Evolutionary conservation across 2,329 filamentous ascomycete genomes (phyloP).

Genomic region (Pyrenophora seminiperda): DNA sequence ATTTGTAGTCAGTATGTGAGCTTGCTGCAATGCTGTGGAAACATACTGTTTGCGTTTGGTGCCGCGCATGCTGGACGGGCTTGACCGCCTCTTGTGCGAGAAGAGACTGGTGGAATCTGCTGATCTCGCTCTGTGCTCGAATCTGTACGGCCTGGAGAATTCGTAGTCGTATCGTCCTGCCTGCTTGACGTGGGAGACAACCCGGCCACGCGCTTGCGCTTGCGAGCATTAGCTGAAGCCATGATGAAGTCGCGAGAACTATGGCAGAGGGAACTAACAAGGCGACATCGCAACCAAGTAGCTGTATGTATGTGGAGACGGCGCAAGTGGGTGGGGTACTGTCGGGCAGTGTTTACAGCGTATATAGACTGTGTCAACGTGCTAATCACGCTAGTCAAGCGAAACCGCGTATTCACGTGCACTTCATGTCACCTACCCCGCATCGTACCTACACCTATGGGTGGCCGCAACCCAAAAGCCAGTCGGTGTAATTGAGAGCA

Average conservation of each 20-base stretch:
- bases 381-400: constrained; percentile 1
- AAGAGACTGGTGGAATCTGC: constrained; percentile 1
- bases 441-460: neutral
- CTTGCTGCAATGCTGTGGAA: neutral
- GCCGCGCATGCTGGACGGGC: neutral
- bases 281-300: too few relatives aligned
- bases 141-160: neutral
- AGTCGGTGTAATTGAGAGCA: too few relatives aligned
- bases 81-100: neutral
- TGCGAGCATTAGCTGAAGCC: neutral
- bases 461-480: too few relatives aligned
- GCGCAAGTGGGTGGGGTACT: neutral
- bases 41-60: constrained; percentile 2
- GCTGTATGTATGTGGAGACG: neutral
- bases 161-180: constrained; percentile 4
- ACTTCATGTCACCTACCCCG: neutral
- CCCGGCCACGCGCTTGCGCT: constrained; percentile 10
- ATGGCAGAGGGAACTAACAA: neutral
- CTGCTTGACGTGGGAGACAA: neutral
- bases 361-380: neutral
- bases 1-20: neutral
- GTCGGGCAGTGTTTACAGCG: too few relatives aligned
- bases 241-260: neutral
- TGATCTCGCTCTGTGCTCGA: neutral
- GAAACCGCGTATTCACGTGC: constrained; percentile 10